Conservation (phyloP, 345 rosid species). For the Ceriops decandra region DNA sequence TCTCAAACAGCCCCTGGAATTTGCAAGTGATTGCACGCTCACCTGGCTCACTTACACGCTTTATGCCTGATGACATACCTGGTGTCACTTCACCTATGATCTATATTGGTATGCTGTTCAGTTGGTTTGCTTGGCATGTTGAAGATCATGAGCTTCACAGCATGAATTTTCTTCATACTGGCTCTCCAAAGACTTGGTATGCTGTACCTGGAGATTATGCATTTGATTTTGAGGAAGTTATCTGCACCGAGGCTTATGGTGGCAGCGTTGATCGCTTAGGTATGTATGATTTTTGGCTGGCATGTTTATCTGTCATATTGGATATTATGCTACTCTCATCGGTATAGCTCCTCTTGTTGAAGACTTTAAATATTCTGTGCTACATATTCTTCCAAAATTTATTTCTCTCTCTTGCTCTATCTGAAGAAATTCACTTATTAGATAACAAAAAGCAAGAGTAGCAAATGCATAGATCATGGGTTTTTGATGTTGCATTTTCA, state of each 20-base stretch:
- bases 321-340: neutral
- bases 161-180: constrained; percentile 96
- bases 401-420: neutral
- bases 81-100: constrained; percentile 99
- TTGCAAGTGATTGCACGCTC: constrained; percentile 93
- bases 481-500: no score
- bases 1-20: constrained; percentile 98
- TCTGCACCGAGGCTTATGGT: constrained; percentile 73
- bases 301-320: neutral
- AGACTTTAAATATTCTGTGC: no score
- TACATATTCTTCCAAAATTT: neutral
- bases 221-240: constrained; percentile 82
- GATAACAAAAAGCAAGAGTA: no score
- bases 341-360: neutral
- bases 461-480: no score
- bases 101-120: constrained; percentile 94
- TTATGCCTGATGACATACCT: constrained; percentile 99
- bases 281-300: constrained; percentile 21
- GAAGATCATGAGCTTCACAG: constrained; percentile 99
- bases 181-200: constrained; percentile 96
- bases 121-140: constrained; percentile 99
- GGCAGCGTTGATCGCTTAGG: constrained; percentile 79
- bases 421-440: no score
- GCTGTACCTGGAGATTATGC: constrained; percentile 94
- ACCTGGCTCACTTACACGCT: constrained; percentile 96